A percentile compares a stretch with the other conserved stretches of the same genome.
Conservation (phyloP, 1,139 yeast genomes). For the Scheffersomyces illinoinensis region DNA sequence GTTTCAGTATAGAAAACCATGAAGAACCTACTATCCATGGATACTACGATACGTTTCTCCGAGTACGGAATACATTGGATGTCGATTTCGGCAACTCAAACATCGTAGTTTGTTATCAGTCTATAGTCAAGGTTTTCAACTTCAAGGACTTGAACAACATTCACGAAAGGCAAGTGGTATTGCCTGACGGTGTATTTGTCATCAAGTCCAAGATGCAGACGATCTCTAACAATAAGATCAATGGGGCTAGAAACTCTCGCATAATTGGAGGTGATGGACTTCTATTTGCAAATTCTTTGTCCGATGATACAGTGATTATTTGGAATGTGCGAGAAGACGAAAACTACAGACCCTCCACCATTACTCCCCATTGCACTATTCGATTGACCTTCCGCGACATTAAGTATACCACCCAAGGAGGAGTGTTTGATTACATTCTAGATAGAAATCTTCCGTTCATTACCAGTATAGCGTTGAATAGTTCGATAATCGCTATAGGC, state of each 20-base stretch:
- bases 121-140: conserved; percentile 27
- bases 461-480: conserved; percentile 36
- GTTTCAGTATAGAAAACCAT: conserved; percentile 8
- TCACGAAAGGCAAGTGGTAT: conserved; percentile 4
- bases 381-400: not conserved
- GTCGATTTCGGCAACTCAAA: conserved; percentile 58
- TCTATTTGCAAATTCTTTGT: conserved; percentile 42
- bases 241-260: conserved; percentile 2
- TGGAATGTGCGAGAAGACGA: conserved; percentile 40
- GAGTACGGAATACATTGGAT: conserved; percentile 20
- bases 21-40: conserved; percentile 3
- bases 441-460: conserved; percentile 9
- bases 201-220: conserved; percentile 22
- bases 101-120: conserved; percentile 30
- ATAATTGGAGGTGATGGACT: conserved; percentile 59
- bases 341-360: conserved; percentile 9
- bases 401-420: not conserved
- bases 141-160: conserved; percentile 12
- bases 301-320: conserved; percentile 39
- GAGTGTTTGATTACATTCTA: not conserved
- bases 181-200: conserved; percentile 17
- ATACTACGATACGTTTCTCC: conserved; percentile 5
- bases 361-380: conserved; percentile 21
- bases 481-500: conserved; percentile 56
- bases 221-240: conserved; percentile 1